Evolutionary conservation across 257 asterid genomes (phyloP).

Genomic region (Scutellaria barbata): DNA sequence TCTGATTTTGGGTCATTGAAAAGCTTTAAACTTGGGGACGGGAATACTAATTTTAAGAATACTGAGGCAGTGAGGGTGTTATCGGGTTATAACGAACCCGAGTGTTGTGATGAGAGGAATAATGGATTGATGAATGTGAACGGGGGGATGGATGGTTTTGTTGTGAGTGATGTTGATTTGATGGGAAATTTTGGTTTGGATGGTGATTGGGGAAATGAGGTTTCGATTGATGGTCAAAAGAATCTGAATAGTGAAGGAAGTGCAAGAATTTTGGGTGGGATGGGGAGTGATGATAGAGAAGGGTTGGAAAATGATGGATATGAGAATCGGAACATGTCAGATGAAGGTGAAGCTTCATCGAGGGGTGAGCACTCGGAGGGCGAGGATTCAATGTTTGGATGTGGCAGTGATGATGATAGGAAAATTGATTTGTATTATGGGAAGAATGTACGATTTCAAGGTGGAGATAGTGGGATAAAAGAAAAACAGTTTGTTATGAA

Average conservation of each 20-base stretch:
- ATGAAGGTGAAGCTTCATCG: constrained; percentile 57
- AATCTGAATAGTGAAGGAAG: constrained; percentile 28
- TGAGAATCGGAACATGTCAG: constrained; percentile 46
- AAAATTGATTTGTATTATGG: constrained; percentile 40
- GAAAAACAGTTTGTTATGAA: constrained; percentile 61
- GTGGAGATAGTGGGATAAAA: constrained; percentile 40
- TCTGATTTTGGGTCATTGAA: constrained; percentile 69
- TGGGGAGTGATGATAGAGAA: constrained; percentile 31
- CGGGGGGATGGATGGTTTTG: constrained; percentile 42
- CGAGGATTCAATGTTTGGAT: constrained; percentile 85
- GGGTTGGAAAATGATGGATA: constrained; percentile 40
- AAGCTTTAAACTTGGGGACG: constrained; percentile 69
- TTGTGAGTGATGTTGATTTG: constrained; percentile 39
- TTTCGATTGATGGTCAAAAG: constrained; percentile 30
- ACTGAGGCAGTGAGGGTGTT: constrained; percentile 46
- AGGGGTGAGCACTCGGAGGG: constrained; percentile 74
- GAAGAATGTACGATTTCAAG: constrained; percentile 34
- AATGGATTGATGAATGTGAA: constrained; percentile 38
- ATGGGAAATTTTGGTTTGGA: constrained; percentile 45
- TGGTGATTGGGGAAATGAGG: constrained; percentile 42
- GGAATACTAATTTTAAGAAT: constrained; percentile 41
- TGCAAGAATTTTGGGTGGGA: constrained; percentile 27
- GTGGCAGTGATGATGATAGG: constrained; percentile 63
- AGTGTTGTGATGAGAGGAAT: constrained; percentile 37
- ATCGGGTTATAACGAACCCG: constrained; percentile 39